Conservation (phyloP, 306 rosid species). For the Senna siamea region DNA sequence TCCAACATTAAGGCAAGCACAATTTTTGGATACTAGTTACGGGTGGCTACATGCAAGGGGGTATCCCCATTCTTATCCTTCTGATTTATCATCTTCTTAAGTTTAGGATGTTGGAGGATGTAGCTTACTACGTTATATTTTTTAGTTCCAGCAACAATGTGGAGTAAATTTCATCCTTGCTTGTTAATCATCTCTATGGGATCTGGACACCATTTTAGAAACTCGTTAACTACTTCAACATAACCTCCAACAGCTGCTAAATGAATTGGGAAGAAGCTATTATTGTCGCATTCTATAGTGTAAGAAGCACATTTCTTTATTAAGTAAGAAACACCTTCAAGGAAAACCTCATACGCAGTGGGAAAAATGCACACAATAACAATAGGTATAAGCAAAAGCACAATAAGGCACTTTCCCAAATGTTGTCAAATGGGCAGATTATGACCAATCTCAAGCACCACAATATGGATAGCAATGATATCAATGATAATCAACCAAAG, state of each 20-base stretch:
- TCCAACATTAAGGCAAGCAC: constrained; percentile 27
- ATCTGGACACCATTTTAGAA: constrained; percentile 19
- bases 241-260: constrained; percentile 29
- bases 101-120: neutral
- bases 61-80: constrained; percentile 24
- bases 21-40: neutral
- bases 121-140: constrained; percentile 5
- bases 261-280: constrained; percentile 35
- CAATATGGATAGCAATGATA: no score
- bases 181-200: constrained; percentile 28
- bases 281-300: neutral
- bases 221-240: constrained; percentile 1
- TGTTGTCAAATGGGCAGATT: no score
- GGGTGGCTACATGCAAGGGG: constrained; percentile 46
- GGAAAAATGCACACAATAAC: no score
- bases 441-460: no score
- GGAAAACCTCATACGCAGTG: constrained; percentile 35
- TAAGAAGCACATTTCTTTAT: neutral
- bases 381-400: no score
- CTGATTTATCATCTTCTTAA: constrained; percentile 27
- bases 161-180: constrained; percentile 9
- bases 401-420: no score
- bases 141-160: constrained; percentile 33
- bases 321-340: constrained; percentile 31
- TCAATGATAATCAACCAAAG: no score